These are phyloP conservation scores for Phoma sp. DNA, from an alignment of 2,329 filamentous ascomycete species.

Conservation along the genomic window DNA sequence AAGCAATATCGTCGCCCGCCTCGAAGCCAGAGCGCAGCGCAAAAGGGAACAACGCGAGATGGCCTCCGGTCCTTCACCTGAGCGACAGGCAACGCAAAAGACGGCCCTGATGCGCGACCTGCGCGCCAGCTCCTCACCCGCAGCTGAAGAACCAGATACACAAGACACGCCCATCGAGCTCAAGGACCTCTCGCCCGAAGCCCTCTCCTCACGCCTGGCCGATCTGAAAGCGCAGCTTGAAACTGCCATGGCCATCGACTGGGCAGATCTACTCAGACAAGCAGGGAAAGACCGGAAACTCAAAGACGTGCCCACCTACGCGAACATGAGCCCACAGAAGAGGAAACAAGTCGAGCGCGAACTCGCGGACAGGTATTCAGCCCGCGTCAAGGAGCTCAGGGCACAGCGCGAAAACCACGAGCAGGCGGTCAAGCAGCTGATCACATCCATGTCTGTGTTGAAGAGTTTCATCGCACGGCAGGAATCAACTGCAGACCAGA, in stretches of 20 bases:
- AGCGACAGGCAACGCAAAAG: background rate
- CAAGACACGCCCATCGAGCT: background rate
- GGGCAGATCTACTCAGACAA: background rate
- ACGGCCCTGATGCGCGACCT: constrained; percentile 5
- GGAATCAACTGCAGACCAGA: background rate
- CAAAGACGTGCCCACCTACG: background rate
- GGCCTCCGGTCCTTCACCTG: background rate
- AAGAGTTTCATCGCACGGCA: background rate
- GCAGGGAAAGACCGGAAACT: background rate
- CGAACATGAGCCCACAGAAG: background rate
- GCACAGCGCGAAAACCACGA: background rate
- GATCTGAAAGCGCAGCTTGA: background rate
- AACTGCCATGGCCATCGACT: background rate
- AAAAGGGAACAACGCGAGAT: background rate
- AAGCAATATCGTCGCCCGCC: background rate
- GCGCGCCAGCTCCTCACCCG: background rate
- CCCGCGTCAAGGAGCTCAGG: background rate
- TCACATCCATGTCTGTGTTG: background rate
- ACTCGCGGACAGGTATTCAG: background rate
- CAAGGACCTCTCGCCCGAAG: background rate
- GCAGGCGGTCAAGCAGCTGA: background rate
- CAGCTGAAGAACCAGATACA: background rate
- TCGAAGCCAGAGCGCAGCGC: background rate
- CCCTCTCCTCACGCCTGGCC: background rate
- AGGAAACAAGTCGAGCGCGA: background rate